Percentiles rank a stretch among this genome's conserved stretches.
Conservation (phyloP, 2,329 filamentous ascomycete genomes). For the Penicillium sp. region DNA sequence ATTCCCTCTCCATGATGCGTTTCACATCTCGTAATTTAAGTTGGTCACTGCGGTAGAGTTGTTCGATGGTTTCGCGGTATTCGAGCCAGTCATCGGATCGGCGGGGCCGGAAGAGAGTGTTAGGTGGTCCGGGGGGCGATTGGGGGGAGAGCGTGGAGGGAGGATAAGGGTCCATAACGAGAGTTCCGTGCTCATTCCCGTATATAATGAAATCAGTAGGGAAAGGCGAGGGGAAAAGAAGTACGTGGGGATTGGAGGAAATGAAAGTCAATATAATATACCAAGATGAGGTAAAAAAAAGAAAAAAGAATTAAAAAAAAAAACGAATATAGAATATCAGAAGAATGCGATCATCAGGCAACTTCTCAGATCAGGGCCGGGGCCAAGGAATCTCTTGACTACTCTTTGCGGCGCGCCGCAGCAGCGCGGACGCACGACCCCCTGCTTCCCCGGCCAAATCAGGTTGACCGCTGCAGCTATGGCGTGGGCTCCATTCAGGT, state of each 20-base stretch:
- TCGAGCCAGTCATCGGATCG: constrained; percentile 39
- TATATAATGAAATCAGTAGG: neutral
- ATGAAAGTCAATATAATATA: neutral
- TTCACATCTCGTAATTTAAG: constrained; percentile 39
- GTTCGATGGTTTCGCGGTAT: constrained; percentile 36
- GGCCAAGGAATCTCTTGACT: constrained; percentile 27
- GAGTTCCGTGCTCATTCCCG: neutral
- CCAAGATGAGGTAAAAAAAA: neutral
- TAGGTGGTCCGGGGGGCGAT: constrained; percentile 18
- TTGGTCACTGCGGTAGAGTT: constrained; percentile 37
- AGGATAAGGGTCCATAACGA: constrained; percentile 20
- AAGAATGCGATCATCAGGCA: constrained; percentile 25
- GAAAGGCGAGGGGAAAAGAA: constrained; percentile 3
- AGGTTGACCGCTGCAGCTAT: constrained; percentile 8
- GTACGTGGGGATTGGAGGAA: neutral
- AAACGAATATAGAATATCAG: neutral
- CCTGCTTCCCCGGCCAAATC: constrained; percentile 38
- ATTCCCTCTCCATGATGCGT: constrained; percentile 37
- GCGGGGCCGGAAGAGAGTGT: constrained; percentile 33
- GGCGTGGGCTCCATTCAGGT: constrained; percentile 13
- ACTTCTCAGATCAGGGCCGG: constrained; percentile 22
- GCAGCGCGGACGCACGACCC: constrained; percentile 29
- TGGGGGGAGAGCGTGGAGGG: constrained; percentile 13
- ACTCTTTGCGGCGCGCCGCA: constrained; percentile 37
- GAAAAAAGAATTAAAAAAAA: neutral